A percentile compares a stretch with the other conserved stretches of the same genome.
phyloP scores from a whole-genome alignment of 1,139 yeast genomes.

The Nadsonia starkeyi-henricii region DNA sequence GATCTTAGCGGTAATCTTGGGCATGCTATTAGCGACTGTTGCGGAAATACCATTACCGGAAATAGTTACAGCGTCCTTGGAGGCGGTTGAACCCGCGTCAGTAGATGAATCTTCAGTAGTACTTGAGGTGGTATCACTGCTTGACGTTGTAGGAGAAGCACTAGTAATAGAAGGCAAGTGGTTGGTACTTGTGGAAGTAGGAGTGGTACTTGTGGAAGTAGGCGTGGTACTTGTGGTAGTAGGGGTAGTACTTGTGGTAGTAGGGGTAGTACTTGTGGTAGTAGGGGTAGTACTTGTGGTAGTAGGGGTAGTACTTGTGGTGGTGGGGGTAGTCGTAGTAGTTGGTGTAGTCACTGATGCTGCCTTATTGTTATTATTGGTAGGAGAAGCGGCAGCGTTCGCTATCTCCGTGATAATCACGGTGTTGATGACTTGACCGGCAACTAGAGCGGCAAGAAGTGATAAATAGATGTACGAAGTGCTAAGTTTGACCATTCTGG shows the following conservation, averaged over 20 bases:
- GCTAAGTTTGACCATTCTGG: not conserved
- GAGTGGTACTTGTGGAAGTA: not conserved
- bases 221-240: not conserved
- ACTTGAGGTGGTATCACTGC: not conserved
- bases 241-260: not conserved
- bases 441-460: not conserved
- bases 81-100: not conserved
- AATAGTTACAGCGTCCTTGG: not conserved
- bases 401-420: not conserved
- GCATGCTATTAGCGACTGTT: not conserved
- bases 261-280: not conserved
- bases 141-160: not conserved
- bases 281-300: not conserved
- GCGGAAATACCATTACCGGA: not conserved
- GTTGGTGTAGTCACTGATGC: not conserved
- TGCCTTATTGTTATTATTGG: not conserved
- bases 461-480: not conserved
- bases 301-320: not conserved
- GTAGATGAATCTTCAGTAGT: not conserved
- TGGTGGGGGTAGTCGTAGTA: not conserved
- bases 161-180: not conserved
- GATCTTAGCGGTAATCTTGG: not conserved
- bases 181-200: not conserved
- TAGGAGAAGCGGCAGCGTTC: not conserved
- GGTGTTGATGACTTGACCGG: not conserved